A percentile compares a stretch with the other conserved stretches of the same genome.
Conservation (phyloP, 345 rosid genomes). For the Sonneratia alba region DNA sequence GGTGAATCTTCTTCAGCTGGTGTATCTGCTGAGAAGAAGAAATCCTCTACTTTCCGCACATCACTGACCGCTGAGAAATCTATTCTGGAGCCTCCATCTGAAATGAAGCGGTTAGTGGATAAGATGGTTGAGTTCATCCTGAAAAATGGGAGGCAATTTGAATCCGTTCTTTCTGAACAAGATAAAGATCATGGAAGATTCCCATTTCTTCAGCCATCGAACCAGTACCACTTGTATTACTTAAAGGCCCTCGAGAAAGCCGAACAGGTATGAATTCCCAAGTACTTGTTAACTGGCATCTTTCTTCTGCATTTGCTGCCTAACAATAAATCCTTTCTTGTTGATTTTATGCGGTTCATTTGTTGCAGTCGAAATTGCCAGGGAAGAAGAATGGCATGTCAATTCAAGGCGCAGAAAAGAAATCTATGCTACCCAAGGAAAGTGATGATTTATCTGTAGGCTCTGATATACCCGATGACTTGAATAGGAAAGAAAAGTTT, state of each 20-base stretch:
- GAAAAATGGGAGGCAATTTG: constrained; percentile 79
- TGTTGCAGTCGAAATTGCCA: constrained; percentile 42
- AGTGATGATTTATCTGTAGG: constrained; percentile 25
- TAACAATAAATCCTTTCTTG: neutral
- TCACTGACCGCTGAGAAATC: constrained; percentile 34
- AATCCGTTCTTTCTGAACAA: constrained; percentile 74
- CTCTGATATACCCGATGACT: constrained; percentile 54
- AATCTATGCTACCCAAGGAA: constrained; percentile 29
- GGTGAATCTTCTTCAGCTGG: constrained; percentile 16
- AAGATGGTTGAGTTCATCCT: constrained; percentile 88
- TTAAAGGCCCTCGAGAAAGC: constrained; percentile 55
- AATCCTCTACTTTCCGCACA: constrained; percentile 21
- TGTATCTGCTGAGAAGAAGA: constrained; percentile 22
- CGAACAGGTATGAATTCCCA: constrained; percentile 43
- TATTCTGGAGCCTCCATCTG: constrained; percentile 76
- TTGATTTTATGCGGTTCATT: constrained; percentile 9
- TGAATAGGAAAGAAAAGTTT: constrained; percentile 63
- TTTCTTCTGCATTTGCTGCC: neutral
- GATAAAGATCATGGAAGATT: constrained; percentile 75
- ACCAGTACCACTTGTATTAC: constrained; percentile 61
- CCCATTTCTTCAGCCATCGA: constrained; percentile 69
- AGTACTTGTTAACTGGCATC: neutral
- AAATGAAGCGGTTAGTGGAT: constrained; percentile 70
- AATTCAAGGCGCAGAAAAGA: constrained; percentile 32
- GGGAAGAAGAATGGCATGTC: constrained; percentile 37